Percentiles rank a stretch among this genome's conserved stretches.
Evolutionary conservation across 306 rosid genomes (phyloP).

Genomic region (Cucumis hystrix): DNA sequence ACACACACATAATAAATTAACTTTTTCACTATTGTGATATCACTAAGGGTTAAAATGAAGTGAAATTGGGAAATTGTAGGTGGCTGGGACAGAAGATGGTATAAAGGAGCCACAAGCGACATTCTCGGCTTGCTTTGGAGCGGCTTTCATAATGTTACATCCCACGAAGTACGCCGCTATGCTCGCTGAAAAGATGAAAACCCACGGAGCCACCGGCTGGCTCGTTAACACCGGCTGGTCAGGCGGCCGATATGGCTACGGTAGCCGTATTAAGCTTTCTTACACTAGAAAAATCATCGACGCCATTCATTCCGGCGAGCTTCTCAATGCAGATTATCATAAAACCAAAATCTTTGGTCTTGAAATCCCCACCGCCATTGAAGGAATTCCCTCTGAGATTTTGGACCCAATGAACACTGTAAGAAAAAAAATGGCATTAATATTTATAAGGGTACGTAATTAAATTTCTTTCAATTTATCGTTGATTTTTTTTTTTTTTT

Average conservation of each 20-base stretch:
- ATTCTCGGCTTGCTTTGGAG: slow-evolving; percentile 91
- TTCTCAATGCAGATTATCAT: slow-evolving; percentile 30
- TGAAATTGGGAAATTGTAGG: slow-evolving; percentile 19
- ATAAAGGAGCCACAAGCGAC: slow-evolving; percentile 83
- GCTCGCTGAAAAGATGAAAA: slow-evolving; percentile 80
- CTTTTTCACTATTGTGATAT: neutral
- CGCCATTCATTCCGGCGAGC: slow-evolving; percentile 71
- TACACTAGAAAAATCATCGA: slow-evolving; percentile 76
- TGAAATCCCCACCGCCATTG: slow-evolving; percentile 53
- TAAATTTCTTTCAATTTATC: neutral
- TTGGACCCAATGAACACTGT: slow-evolving; percentile 62
- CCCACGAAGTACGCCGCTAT: slow-evolving; percentile 89
- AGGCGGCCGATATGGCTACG: slow-evolving; percentile 70
- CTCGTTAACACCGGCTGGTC: slow-evolving; percentile 98
- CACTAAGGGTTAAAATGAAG: neutral
- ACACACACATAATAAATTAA: neutral
- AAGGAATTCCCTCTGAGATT: slow-evolving; percentile 74
- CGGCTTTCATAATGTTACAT: slow-evolving; percentile 84
- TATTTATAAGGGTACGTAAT: neutral
- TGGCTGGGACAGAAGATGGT: slow-evolving; percentile 90
- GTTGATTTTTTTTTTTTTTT: no score
- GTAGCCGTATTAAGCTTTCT: slow-evolving; percentile 52
- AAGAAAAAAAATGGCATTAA: neutral
- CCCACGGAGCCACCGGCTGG: slow-evolving; percentile 85
- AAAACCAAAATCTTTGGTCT: slow-evolving; percentile 65